Base-by-base conservation (phyloP, 306 rosid species). In the Alnus rubra region DNA sequence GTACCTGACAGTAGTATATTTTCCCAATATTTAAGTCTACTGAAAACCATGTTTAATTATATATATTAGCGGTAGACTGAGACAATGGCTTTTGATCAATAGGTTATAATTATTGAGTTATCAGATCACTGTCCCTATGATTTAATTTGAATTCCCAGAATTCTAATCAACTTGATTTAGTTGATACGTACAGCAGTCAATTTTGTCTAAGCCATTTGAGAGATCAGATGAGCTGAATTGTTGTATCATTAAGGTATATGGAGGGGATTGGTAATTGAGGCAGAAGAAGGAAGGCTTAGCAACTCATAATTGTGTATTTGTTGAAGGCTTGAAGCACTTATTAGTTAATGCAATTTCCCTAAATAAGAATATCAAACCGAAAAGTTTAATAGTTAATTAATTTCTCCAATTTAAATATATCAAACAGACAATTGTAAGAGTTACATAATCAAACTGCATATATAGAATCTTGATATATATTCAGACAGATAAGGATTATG, bases 11-110 rank as follows among this genome's bases (percentile, higher is more conserved):
- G 33, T 19, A 56, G 74, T 37, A n/a, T 15, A 10, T 71, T 31
- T 71, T 73, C 52, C 58, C 62, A 77, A 75, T 83, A 83, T 80
- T 78, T 74, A 82, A 80, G 55, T 78, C 71, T 3, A 33, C 37
- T 58, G 65, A 9, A 3, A 28, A 30, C 12, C 63, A 18, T 9
- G n/a, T 1, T 30, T 30, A 58, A 39, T 39, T 39, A 39, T 7
- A n/a, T 33, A 10, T 63, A n/a, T 14, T 63, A 35, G 69, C 3
- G 9, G 48, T 6, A 31, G 48, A 64, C 69, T 33, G 23, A 63
- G 69, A 15, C n/a, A 37, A 63, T 63, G 70, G 4, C n/a, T 3
- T 37, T 64, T 33, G 28, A 23, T 7, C 47, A 14, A 13, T 28
- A 33, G 47, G 18, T 13, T 33, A 28, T 11, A 28, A 28, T 9